phyloP scores from a whole-genome alignment of 2,329 filamentous ascomycete genomes.

The Paraconiothyrium brasiliense region DNA sequence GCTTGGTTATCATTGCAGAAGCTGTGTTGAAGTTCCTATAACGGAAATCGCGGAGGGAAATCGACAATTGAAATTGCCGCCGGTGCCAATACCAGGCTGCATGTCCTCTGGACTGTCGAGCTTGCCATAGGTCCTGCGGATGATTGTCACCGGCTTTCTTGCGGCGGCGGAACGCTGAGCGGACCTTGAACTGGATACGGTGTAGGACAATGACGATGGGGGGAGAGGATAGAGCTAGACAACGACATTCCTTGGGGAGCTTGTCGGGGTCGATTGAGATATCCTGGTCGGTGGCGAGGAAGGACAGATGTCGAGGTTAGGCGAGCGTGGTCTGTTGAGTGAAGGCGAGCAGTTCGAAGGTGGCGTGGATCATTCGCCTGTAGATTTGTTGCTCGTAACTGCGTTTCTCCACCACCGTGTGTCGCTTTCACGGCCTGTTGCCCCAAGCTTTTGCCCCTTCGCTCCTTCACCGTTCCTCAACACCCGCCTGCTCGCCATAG shows the following conservation, averaged over 20 bases:
- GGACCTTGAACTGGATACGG: not conserved
- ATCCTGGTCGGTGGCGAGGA: not conserved
- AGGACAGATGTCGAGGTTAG: not conserved
- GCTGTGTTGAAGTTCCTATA: not conserved
- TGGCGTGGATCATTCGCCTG: not conserved
- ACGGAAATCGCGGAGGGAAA: not conserved
- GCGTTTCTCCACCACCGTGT: conserved; percentile 7
- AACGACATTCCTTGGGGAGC: not conserved
- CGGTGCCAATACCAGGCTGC: not conserved
- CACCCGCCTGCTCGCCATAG: not conserved
- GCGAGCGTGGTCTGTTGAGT: not conserved
- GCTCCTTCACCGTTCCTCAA: not conserved
- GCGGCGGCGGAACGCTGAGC: not conserved
- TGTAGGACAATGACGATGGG: not conserved
- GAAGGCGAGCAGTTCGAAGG: not conserved
- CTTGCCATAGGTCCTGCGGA: not conserved
- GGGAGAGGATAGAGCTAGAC: not conserved
- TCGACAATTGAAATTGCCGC: not conserved
- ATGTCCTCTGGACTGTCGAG: not conserved
- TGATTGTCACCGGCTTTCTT: not conserved
- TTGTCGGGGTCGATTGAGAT: not conserved
- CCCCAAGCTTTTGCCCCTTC: conserved; percentile 4
- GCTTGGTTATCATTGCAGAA: not conserved
- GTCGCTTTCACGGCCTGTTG: not conserved
- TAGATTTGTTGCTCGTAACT: not conserved